Evolutionary conservation across 108 stramenopile species (phyloP), one percentile per base, ranked within the genome.

Genomic region (Cylindrotheca closterium): DNA sequence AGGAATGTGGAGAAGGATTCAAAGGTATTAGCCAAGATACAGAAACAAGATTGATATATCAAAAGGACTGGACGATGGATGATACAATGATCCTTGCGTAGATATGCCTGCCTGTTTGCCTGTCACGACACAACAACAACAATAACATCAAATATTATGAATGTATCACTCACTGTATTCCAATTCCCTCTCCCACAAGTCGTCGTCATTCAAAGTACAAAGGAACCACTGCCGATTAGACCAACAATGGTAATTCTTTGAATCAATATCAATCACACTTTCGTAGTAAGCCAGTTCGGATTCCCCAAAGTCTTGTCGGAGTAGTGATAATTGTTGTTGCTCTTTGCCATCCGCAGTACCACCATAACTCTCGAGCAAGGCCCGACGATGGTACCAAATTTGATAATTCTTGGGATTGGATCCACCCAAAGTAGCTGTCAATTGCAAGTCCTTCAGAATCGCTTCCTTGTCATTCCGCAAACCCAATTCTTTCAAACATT

Each of bases 201-300:
- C 60, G 25, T 83, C 75, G 8, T 58, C 63, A 54, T 86, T 74
- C 33, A 82, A 30, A 29, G 86, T 82, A 19, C 68, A 60, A 17
- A 98, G 27, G 27, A 94, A 70, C 89, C 92, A 97, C 74, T 97
- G 97, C 32, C 97, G 81, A 73, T 97, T 92, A 0, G 90, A 84
- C 98, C 98, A 99, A 24, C 96, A 94, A 65, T 99, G 98, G 74
- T 99, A 98, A 53, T 99, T 99, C 81, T 99, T 99, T 42, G 83
- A 73, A 73, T 99, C 98, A 22, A 87, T 82, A 1, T 65, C 68
- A 30, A 98, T 73, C 3, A 98, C 93, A 21, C 46, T 48, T 33
- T 73, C 84, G 34, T 92, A 77, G 55, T 97, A 99, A 0, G 54
- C 80, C 27, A 98, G 66, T 73, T 99, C 98, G 19, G 74, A 56